These are phyloP conservation scores for Xylaria venustula DNA, from an alignment of 495 filamentous ascomycete species.

Conservation along the genomic window DNA sequence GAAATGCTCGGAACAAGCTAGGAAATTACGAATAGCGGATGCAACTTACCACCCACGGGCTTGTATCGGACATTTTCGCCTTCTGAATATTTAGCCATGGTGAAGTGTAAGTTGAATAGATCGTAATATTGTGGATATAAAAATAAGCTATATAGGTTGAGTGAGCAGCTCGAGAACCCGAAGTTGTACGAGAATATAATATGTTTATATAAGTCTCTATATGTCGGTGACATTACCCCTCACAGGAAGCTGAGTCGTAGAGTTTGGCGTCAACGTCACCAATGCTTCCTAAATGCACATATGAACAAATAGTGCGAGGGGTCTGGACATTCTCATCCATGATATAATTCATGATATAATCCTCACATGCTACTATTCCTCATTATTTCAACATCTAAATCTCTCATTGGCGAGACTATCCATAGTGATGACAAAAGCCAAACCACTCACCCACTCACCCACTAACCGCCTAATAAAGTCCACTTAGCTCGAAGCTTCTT, in stretches of 20 bases:
- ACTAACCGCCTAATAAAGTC: no score
- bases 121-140: background rate
- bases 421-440: constrained; percentile 6
- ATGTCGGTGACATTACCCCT: no score
- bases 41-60: constrained; percentile 36
- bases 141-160: background rate
- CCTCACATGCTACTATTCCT: constrained; percentile 1
- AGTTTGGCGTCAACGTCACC: constrained; percentile 12
- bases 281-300: background rate
- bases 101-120: background rate
- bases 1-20: background rate
- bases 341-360: constrained; percentile 4
- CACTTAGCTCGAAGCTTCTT: constrained; percentile 16
- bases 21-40: background rate
- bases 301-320: no score
- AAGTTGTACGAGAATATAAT: no score
- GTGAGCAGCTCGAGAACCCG: no score
- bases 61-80: constrained; percentile 41
- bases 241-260: background rate
- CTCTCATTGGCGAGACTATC: background rate
- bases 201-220: no score
- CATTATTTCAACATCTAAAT: background rate
- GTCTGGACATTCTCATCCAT: no score
- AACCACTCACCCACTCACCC: no score
- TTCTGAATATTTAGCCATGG: constrained; percentile 22